phyloP scores from a whole-genome alignment of 495 filamentous ascomycete species.

The Podospora pseudopauciseta region DNA sequence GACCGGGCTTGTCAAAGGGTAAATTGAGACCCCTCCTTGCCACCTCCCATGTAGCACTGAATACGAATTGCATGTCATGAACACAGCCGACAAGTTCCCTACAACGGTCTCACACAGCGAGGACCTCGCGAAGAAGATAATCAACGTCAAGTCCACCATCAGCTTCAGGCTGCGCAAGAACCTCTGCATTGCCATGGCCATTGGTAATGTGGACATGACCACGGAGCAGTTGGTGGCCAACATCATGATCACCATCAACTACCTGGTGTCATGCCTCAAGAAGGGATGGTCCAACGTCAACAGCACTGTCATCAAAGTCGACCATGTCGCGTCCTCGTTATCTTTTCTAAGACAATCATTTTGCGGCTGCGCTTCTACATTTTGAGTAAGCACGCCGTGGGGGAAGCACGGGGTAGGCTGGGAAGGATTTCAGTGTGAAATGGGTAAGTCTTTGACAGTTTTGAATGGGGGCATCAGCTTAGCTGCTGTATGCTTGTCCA shows the following conservation, averaged over 20 bases:
- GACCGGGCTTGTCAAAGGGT: constrained; percentile 90
- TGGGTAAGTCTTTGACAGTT: no score
- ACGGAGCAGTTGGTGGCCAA: constrained; percentile 93
- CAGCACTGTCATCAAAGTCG: constrained; percentile 98
- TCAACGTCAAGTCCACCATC: constrained; percentile 98
- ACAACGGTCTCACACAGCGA: constrained; percentile 94
- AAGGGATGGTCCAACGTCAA: constrained; percentile 99
- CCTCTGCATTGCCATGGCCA: constrained; percentile 96
- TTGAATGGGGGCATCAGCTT: no score
- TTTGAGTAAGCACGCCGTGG: no score
- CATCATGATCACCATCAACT: constrained; percentile 97
- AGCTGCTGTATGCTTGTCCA: no score
- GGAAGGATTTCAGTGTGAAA: no score
- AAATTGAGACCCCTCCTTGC: no score
- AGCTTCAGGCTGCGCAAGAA: constrained; percentile 99
- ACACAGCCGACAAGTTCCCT: constrained; percentile 88
- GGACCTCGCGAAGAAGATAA: constrained; percentile 88
- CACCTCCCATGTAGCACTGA: no score
- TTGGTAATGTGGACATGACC: constrained; percentile 96
- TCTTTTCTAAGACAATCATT: not conserved
- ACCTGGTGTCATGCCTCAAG: constrained; percentile 96
- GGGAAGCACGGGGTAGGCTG: not conserved
- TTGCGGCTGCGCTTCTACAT: not conserved
- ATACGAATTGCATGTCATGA: no score
- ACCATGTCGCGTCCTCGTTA: constrained; percentile 82